Evolutionary conservation across 1,284 basidiomycete genomes (phyloP).

Genomic region (Cutaneotrichosporon cyanovorans): DNA sequence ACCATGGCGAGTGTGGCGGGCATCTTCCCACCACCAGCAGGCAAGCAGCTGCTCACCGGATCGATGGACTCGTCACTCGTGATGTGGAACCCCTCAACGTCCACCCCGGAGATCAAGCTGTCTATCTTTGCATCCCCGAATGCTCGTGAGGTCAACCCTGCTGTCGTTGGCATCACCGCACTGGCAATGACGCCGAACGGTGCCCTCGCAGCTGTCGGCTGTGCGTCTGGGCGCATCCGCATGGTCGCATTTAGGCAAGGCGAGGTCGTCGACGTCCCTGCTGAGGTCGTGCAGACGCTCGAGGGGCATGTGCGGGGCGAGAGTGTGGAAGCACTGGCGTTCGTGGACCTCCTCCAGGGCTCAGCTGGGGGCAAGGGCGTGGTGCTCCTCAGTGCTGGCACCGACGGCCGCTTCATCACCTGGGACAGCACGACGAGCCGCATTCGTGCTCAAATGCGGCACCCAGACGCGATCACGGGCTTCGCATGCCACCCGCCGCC

Average conservation of each 20-base stretch:
- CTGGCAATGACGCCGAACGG: slow-evolving; percentile 76
- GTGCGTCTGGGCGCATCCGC: slow-evolving; percentile 70
- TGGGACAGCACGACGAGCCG: slow-evolving; percentile 87
- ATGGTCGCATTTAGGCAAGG: slow-evolving; percentile 81
- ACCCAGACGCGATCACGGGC: slow-evolving; percentile 72
- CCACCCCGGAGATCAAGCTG: slow-evolving; percentile 58
- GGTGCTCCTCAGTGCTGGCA: slow-evolving; percentile 71
- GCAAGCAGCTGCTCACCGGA: slow-evolving; percentile 80
- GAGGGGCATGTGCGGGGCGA: slow-evolving; percentile 80
- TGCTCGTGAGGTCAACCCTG: slow-evolving; percentile 48
- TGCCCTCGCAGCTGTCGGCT: slow-evolving; percentile 80
- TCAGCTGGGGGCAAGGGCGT: slow-evolving; percentile 54
- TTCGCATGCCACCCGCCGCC: slow-evolving; percentile 66
- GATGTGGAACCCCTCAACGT: slow-evolving; percentile 76
- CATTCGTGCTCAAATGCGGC: slow-evolving; percentile 57
- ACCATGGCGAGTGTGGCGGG: slow-evolving; percentile 77
- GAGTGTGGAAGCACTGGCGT: slow-evolving; percentile 80
- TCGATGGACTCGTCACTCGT: slow-evolving; percentile 77
- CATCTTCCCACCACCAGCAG: slow-evolving; percentile 62
- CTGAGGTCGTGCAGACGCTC: slow-evolving; percentile 58
- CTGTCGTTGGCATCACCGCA: slow-evolving; percentile 70
- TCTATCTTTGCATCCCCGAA: slow-evolving; percentile 50
- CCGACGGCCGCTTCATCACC: slow-evolving; percentile 86
- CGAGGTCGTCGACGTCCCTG: slow-evolving; percentile 56
- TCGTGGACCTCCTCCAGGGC: slow-evolving; percentile 65